Conservation (phyloP, 2,329 filamentous ascomycete genomes). For the Ophiocordyceps australis region DNA sequence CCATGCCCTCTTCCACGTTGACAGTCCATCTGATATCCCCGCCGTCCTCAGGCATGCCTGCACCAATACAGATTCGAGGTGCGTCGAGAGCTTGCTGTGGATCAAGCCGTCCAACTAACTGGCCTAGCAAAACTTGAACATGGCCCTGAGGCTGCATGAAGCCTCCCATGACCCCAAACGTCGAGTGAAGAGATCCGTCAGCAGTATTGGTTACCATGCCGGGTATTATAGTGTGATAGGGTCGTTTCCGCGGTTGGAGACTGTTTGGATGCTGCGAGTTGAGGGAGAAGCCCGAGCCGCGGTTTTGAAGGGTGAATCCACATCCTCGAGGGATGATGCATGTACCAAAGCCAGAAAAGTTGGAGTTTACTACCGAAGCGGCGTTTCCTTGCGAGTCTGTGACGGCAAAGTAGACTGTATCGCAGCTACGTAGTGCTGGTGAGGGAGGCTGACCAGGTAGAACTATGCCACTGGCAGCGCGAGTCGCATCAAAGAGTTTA, state of each 20-base stretch:
- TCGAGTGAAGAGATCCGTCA: constrained; percentile 60
- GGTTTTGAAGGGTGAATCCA: constrained; percentile 89
- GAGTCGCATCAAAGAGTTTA: constrained; percentile 34
- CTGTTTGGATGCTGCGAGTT: constrained; percentile 57
- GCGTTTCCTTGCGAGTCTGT: constrained; percentile 74
- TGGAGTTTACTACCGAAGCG: constrained; percentile 92
- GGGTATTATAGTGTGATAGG: constrained; percentile 96
- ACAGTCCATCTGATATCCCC: constrained; percentile 45
- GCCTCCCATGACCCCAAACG: constrained; percentile 94
- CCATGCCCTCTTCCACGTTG: constrained; percentile 69
- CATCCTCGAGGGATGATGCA: constrained; percentile 69
- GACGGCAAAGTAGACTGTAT: constrained; percentile 87
- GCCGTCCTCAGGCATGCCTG: constrained; percentile 45
- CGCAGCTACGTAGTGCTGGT: constrained; percentile 68
- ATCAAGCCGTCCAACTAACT: constrained; percentile 62
- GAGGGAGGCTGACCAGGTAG: constrained; percentile 44
- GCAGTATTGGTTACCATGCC: constrained; percentile 65
- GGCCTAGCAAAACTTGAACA: constrained; percentile 80
- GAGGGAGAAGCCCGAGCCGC: constrained; percentile 73
- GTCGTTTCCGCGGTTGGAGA: constrained; percentile 65
- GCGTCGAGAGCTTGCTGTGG: constrained; percentile 84
- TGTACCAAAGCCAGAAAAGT: constrained; percentile 80
- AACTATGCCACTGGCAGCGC: constrained; percentile 40
- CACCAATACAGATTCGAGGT: constrained; percentile 74
- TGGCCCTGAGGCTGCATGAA: constrained; percentile 98